Conservation (phyloP, 768 basidiomycete genomes). For the Mrakia gelida region DNA sequence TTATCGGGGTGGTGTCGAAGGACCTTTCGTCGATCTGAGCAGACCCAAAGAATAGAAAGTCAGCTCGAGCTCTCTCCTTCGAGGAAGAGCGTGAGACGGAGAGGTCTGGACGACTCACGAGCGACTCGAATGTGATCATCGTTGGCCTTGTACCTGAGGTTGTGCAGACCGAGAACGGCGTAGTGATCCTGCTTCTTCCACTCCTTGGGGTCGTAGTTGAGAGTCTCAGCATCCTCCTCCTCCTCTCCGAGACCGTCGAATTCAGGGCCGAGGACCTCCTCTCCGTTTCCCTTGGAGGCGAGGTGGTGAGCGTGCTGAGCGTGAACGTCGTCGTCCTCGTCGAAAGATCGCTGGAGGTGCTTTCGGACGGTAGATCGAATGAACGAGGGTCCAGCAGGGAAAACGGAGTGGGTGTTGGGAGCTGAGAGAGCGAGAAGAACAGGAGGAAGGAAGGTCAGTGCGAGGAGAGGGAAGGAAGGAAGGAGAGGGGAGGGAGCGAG, state of each 20-base stretch:
- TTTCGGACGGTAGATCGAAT: conserved; percentile 73
- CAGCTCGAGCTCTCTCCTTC: neutral
- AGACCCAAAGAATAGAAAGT: too few species aligned
- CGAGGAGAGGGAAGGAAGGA: neutral
- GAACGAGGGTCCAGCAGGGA: conserved; percentile 85
- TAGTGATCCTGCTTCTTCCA: conserved; percentile 99
- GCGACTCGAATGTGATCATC: conserved; percentile 93
- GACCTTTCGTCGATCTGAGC: conserved; percentile 91
- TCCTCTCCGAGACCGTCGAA: conserved; percentile 86
- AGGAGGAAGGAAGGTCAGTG: neutral
- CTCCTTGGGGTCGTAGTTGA: conserved; percentile 86
- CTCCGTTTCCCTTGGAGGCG: conserved; percentile 51
- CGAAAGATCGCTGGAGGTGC: conserved; percentile 71
- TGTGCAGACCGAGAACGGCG: conserved; percentile 88
- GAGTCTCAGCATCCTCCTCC: conserved; percentile 64
- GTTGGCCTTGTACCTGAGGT: conserved; percentile 77
- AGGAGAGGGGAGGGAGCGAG: neutral
- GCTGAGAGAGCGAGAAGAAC: conserved; percentile 5
- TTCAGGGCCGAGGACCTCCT: conserved; percentile 65
- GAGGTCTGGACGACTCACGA: conserved; percentile 56
- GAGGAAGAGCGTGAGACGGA: neutral
- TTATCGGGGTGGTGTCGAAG: conserved; percentile 98
- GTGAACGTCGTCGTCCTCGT: conserved; percentile 69
- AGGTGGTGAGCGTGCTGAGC: conserved; percentile 52
- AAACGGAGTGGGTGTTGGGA: conserved; percentile 48